Evolutionary conservation across 768 basidiomycete species (phyloP).

Genomic region (Suillus fuscotomentosus): DNA sequence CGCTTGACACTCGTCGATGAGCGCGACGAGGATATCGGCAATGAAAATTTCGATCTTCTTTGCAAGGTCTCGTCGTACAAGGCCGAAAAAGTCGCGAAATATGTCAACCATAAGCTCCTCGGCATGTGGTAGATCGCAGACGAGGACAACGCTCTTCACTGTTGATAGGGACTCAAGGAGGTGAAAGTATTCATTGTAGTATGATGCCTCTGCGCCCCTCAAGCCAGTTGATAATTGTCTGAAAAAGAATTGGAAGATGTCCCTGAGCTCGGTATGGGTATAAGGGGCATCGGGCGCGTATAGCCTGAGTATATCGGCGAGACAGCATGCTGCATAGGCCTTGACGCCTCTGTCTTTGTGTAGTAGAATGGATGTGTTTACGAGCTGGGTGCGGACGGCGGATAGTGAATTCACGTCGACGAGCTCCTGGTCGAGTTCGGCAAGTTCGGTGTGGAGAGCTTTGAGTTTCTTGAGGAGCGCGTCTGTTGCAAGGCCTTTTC

Average conservation of each 20-base stretch:
- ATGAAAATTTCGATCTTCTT: constrained; percentile 86
- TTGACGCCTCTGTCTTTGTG: constrained; percentile 97
- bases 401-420: constrained; percentile 75
- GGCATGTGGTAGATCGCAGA: constrained; percentile 85
- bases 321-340: constrained; percentile 90
- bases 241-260: constrained; percentile 97
- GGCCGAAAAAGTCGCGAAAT: constrained; percentile 79
- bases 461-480: constrained; percentile 84
- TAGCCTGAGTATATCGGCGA: constrained; percentile 89
- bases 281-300: constrained; percentile 98
- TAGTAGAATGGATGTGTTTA: constrained; percentile 75
- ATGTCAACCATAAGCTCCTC: constrained; percentile 84
- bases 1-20: constrained; percentile 82
- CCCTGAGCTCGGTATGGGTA: constrained; percentile 81
- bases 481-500: constrained; percentile 78
- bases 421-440: constrained; percentile 82
- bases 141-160: constrained; percentile 92
- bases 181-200: constrained; percentile 92
- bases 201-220: constrained; percentile 74
- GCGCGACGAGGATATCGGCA: constrained; percentile 84
- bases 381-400: constrained; percentile 73
- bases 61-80: constrained; percentile 69
- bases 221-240: constrained; percentile 76
- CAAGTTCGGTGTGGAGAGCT: constrained; percentile 71
- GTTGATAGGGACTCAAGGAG: constrained; percentile 91